Evolutionary conservation across 164 flowering plant species (phyloP), one percentile per base, ranked within the genome.

Genomic region (Tetrastigma voinierianum): DNA sequence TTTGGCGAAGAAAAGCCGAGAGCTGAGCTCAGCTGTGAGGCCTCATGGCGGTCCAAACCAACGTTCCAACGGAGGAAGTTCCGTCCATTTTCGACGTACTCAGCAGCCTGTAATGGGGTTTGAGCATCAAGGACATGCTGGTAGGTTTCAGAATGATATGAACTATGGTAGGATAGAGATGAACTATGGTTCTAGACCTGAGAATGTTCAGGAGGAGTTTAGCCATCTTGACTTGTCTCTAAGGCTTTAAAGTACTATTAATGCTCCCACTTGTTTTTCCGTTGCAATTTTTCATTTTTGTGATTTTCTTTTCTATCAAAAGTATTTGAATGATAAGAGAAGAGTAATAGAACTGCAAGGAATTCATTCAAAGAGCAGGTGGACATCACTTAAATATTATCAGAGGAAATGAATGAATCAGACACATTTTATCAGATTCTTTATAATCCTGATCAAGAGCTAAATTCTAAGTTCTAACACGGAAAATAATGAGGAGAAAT

Each of bases 1-100:
- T 52, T 52, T 89, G 13, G 95, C 95, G 53, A 91, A 91, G 79
- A 85, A 81, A 25, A 78, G 88, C 67, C 49, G 86, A 17, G 92
- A 90, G 67, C 49, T 85, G 43, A 70, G 67, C 43, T 73, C 83
- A 2, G 51, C 77, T 0, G 46, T 67, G 8, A 61, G 65, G n/a
- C 70, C 75, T 4, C 77, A 78, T 46, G 74, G 72, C 7, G 82
- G 68, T 0, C 48, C 46, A 3, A 46, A 48, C 52, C 59, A 55
- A 9, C 21, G 51, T 19, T 51, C 63, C 3, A 62, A 47, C 58
- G n/a, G n/a, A 56, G 61, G 23, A 2, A 51, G 62, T 2, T 53
- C 74, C 54, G 20, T 64, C 65, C 59, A 21, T 19, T 17, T 6
- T 17, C 48, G 53, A 11, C 46, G 47, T 12, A 3, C 45, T 45